Evolutionary conservation across 192 early-diverging fungal species (phyloP), one percentile per base, ranked within the genome.

Genomic region (Coemansia erecta): DNA sequence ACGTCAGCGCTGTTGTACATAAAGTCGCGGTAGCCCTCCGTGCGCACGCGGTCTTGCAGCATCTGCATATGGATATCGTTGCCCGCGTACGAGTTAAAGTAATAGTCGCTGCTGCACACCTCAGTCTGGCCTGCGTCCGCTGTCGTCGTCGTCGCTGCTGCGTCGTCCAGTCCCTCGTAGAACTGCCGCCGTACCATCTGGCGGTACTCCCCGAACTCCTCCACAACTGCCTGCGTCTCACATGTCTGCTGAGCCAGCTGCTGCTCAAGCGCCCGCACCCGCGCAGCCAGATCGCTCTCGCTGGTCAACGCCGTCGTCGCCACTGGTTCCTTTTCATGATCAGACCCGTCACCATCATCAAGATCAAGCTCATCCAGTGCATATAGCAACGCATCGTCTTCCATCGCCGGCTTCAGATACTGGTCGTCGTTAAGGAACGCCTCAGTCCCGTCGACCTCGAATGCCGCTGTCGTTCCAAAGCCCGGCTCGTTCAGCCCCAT

Each of bases 11-110:
- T 95, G 43, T 87, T 70, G 24, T 94, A 61, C 53, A 99, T 99
- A n/a, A 95, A 94, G 26, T 89, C 87, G 60, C 93, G 90, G 75
- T 98, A 99, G 11, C 91, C 87, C 3, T 92, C 91, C 8, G 97
- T 99, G 45, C 97, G 86, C 44, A 99, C 91, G 18, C 80, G 85
- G 66, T 99, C 97, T 77, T 95, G 89, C 11, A 98, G 85, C 96
- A 98, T 98, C 72, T 96, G 94, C 87, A 93, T 91, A 86, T 98
- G 77, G 63, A 73, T 72, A 4, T 63, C 71, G 63, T 70, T 72
- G 19, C 63, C 63, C 0, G 70, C 77, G 22, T 80, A 80, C 18
- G 70, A 80, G 53, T 73, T 70, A 43, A 80, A 80, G 60, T 80
- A 80, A 56, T 84, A 85, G 68, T 89, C 69, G 23, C 62, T 62